Conservation (phyloP, 345 rosid species). For the Bruguiera sexangula region DNA sequence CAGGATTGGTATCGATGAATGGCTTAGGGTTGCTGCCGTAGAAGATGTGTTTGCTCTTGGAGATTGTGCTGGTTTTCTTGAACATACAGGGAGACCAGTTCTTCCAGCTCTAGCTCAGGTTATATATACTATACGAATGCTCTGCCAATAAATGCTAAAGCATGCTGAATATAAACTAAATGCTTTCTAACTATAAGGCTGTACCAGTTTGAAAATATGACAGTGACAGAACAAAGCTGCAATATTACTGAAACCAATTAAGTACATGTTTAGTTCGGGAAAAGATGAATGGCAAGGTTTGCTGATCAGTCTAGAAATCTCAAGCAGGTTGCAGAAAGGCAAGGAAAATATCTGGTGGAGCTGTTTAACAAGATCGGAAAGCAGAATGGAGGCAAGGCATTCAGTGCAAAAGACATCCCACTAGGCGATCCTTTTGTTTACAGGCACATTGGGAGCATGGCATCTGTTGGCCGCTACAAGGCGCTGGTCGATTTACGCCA, state of each 20-base stretch:
- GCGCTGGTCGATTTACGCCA: constrained; percentile 65
- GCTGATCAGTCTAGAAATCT: neutral
- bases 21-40: constrained; percentile 53
- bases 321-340: constrained; percentile 65
- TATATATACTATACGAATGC: neutral
- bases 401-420: constrained; percentile 31
- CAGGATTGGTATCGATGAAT: constrained; percentile 66
- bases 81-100: constrained; percentile 60
- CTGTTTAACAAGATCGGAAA: constrained; percentile 49
- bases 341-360: constrained; percentile 57
- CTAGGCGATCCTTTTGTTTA: constrained; percentile 62
- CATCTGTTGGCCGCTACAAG: constrained; percentile 66
- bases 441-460: constrained; percentile 72
- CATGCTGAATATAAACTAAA: no score
- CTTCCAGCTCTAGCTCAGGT: constrained; percentile 81
- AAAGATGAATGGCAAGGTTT: neutral
- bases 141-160: no score
- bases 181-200: no score
- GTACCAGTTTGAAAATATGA: no score
- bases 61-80: constrained; percentile 75
- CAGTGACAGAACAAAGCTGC: no score
- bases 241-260: no score
- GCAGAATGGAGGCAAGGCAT: constrained; percentile 53
- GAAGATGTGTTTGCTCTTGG: constrained; percentile 70
- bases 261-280: neutral